A percentile compares a stretch with the other conserved stretches of the same genome.
phyloP scores from a whole-genome alignment of 768 basidiomycete species.

The Lentinula sp. region DNA sequence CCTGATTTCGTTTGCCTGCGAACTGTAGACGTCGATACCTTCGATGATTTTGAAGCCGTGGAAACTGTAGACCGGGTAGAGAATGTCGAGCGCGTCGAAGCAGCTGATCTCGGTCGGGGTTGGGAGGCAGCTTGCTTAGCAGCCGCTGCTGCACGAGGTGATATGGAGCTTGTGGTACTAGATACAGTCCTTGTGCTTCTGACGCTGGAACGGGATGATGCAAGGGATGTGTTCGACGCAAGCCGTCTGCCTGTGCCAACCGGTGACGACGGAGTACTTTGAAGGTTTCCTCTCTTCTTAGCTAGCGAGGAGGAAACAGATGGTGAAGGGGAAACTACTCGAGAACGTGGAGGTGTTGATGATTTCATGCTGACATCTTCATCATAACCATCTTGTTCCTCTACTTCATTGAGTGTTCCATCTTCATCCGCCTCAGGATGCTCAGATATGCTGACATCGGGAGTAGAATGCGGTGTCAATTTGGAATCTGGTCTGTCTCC shows the following conservation, averaged over 20 bases:
- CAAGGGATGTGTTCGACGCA: background rate
- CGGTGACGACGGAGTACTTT: background rate
- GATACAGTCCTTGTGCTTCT: background rate
- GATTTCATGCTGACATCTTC: conserved; percentile 8
- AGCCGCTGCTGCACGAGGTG: background rate
- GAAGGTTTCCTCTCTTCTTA: background rate
- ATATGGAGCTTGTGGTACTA: conserved; percentile 2
- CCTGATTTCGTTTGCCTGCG: background rate
- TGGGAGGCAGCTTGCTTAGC: background rate
- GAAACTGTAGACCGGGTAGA: conserved; percentile 5
- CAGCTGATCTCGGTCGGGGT: background rate
- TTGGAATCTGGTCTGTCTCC: conserved; percentile 66
- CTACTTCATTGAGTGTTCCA: conserved; percentile 5
- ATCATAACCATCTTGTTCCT: conserved; percentile 7
- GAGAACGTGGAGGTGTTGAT: conserved; percentile 1
- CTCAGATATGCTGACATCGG: background rate
- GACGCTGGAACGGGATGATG: background rate
- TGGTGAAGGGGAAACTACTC: background rate
- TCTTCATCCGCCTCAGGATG: background rate
- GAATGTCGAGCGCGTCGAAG: conserved; percentile 1
- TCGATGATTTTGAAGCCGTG: conserved; percentile 1
- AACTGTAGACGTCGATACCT: conserved; percentile 4
- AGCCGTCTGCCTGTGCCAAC: background rate
- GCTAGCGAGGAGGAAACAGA: background rate
- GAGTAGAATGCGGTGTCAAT: conserved; percentile 41